Conservation (phyloP, 495 filamentous ascomycete genomes). For the Penicillium maclennaniae region DNA sequence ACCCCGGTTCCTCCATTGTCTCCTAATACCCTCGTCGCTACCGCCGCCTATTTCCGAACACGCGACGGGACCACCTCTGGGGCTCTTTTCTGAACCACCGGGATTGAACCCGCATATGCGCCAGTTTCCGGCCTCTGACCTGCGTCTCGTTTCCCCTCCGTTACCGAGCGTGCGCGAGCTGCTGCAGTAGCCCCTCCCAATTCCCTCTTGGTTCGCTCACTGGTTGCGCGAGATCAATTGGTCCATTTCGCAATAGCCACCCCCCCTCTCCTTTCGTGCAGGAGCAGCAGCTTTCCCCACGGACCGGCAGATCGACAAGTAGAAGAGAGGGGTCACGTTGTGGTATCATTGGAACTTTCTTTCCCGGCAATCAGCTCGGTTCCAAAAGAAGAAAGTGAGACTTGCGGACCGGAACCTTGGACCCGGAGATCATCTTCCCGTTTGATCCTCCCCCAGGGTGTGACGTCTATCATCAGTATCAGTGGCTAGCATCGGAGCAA, state of each 20-base stretch:
- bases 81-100: slow-evolving; percentile 22
- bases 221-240: slow-evolving; percentile 33
- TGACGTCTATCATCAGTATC: slow-evolving; percentile 17
- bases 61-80: slow-evolving; percentile 20
- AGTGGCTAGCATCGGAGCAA: slow-evolving; percentile 22
- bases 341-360: slow-evolving; percentile 18
- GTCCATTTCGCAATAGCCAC: slow-evolving; percentile 30
- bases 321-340: slow-evolving; percentile 32
- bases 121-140: slow-evolving; percentile 14
- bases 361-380: slow-evolving; percentile 16
- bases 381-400: slow-evolving; percentile 19
- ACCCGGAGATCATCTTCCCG: slow-evolving; percentile 21
- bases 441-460: slow-evolving; percentile 11
- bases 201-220: slow-evolving; percentile 15
- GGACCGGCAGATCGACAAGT: slow-evolving; percentile 35
- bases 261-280: slow-evolving; percentile 20
- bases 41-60: slow-evolving; percentile 20
- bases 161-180: slow-evolving; percentile 11
- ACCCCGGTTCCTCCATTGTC: slow-evolving; percentile 15
- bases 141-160: slow-evolving; percentile 7
- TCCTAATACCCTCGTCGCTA: slow-evolving; percentile 9
- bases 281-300: slow-evolving; percentile 40
- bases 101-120: slow-evolving; percentile 20
- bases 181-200: slow-evolving; percentile 2
- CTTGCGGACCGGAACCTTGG: slow-evolving; percentile 18